phyloP scores from a whole-genome alignment of 164 flowering plant species.

The Amborella trichopoda region DNA sequence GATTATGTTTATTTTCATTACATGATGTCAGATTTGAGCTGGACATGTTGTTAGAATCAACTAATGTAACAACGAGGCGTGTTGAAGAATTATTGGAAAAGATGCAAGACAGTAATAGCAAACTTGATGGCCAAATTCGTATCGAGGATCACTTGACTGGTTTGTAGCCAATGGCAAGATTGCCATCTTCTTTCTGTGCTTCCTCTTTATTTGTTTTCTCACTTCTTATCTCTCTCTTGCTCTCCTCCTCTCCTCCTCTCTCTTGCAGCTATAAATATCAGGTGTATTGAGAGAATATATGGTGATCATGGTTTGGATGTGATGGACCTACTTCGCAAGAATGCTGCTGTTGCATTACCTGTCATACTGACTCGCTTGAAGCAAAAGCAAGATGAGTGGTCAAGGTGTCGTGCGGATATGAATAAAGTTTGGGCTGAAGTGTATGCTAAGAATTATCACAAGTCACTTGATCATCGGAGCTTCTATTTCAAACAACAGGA shows the following conservation, averaged over 20 bases:
- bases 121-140: slow-evolving; percentile 40
- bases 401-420: slow-evolving; percentile 76
- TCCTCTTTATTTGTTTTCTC: background rate
- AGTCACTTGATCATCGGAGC: slow-evolving; percentile 94
- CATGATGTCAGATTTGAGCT: slow-evolving; percentile 68
- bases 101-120: slow-evolving; percentile 36
- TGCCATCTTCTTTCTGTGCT: background rate
- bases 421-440: slow-evolving; percentile 95
- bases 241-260: slow-evolving; percentile 5
- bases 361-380: slow-evolving; percentile 78
- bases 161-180: slow-evolving; percentile 10
- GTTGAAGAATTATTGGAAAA: slow-evolving; percentile 79
- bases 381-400: slow-evolving; percentile 97
- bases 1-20: background rate
- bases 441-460: slow-evolving; percentile 79
- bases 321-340: slow-evolving; percentile 75
- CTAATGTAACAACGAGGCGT: slow-evolving; percentile 59
- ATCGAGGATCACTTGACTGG: slow-evolving; percentile 74
- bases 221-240: slow-evolving; percentile 2
- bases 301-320: slow-evolving; percentile 98
- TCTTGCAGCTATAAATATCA: slow-evolving; percentile 58
- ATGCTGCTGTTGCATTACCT: slow-evolving; percentile 74
- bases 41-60: slow-evolving; percentile 94
- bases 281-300: slow-evolving; percentile 92
- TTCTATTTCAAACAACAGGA: slow-evolving; percentile 99